Evolutionary conservation across 805 yeast genomes (phyloP).

Genomic region (Teunomyces panamensis): DNA sequence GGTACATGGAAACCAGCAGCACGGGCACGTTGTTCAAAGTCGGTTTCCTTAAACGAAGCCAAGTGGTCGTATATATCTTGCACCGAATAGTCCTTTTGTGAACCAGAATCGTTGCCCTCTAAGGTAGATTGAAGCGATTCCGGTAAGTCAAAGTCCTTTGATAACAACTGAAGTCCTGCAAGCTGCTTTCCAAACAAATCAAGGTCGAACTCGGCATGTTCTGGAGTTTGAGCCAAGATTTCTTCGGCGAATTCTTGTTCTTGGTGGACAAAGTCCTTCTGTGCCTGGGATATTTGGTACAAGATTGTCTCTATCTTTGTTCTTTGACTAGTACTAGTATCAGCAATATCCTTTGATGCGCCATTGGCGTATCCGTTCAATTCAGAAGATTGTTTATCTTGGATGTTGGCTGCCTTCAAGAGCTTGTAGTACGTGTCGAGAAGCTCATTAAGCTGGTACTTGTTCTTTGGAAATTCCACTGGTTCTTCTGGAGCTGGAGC

Average conservation of each 20-base stretch:
- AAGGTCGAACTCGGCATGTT: slow-evolving; percentile 31
- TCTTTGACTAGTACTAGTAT: slow-evolving; percentile 22
- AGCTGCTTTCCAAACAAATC: slow-evolving; percentile 56
- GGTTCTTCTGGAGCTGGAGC: neutral
- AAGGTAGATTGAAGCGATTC: slow-evolving; percentile 42
- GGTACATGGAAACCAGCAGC: slow-evolving; percentile 37
- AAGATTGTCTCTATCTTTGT: slow-evolving; percentile 28
- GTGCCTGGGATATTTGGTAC: slow-evolving; percentile 23
- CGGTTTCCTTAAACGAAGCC: slow-evolving; percentile 1
- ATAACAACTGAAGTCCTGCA: slow-evolving; percentile 58
- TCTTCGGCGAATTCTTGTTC: slow-evolving; percentile 20
- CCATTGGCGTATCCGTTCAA: slow-evolving; percentile 2
- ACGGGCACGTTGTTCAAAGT: slow-evolving; percentile 37
- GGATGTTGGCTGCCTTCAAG: slow-evolving; percentile 14
- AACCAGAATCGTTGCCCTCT: slow-evolving; percentile 11
- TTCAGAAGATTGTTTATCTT: slow-evolving; percentile 3
- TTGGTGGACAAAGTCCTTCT: slow-evolving; percentile 20
- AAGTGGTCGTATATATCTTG: slow-evolving; percentile 7
- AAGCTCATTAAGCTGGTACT: slow-evolving; percentile 23
- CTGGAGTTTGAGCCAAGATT: slow-evolving; percentile 9
- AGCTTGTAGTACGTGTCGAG: slow-evolving; percentile 26
- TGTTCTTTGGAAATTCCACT: slow-evolving; percentile 18
- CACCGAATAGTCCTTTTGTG: neutral
- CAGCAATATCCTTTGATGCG: slow-evolving; percentile 13
- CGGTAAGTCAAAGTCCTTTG: slow-evolving; percentile 67